A percentile compares a stretch with the other conserved stretches of the same genome.
Evolutionary conservation across 768 basidiomycete genomes (phyloP).

Genomic region (Boletus subcaerulescens): DNA sequence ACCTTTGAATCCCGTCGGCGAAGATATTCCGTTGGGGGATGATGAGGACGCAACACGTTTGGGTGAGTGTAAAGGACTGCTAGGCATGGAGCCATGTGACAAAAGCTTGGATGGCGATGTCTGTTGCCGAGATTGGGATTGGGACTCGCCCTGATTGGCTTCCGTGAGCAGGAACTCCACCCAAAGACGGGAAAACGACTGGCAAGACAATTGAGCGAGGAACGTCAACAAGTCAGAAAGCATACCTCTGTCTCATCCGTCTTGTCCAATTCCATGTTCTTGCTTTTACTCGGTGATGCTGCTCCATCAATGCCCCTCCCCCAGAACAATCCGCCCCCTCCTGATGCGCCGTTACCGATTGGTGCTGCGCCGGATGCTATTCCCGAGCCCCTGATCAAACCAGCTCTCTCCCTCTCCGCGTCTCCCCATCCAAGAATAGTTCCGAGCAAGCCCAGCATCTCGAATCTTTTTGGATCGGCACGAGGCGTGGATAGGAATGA

Average conservation of each 20-base stretch:
- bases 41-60: slow-evolving; percentile 9
- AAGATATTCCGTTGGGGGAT: not conserved
- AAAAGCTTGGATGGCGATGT: slow-evolving; percentile 20
- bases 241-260: slow-evolving; percentile 80
- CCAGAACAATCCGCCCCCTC: slow-evolving; percentile 22
- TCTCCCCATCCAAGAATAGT: slow-evolving; percentile 94
- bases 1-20: slow-evolving; percentile 29
- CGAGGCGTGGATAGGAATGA: slow-evolving; percentile 89
- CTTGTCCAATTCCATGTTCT: slow-evolving; percentile 61
- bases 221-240: not conserved
- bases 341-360: slow-evolving; percentile 15
- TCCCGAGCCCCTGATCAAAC: slow-evolving; percentile 34
- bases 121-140: slow-evolving; percentile 16
- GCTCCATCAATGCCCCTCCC: slow-evolving; percentile 21
- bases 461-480: slow-evolving; percentile 91
- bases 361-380: slow-evolving; percentile 52
- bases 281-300: slow-evolving; percentile 33
- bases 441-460: slow-evolving; percentile 87
- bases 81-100: slow-evolving; percentile 39
- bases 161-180: slow-evolving; percentile 98
- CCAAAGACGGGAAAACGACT: slow-evolving; percentile 98
- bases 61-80: slow-evolving; percentile 31
- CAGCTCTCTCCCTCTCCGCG: slow-evolving; percentile 86
- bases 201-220: not conserved
- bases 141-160: slow-evolving; percentile 46